Conservation (phyloP, 805 yeast species). For the Maudiozyma saulgeensis region DNA sequence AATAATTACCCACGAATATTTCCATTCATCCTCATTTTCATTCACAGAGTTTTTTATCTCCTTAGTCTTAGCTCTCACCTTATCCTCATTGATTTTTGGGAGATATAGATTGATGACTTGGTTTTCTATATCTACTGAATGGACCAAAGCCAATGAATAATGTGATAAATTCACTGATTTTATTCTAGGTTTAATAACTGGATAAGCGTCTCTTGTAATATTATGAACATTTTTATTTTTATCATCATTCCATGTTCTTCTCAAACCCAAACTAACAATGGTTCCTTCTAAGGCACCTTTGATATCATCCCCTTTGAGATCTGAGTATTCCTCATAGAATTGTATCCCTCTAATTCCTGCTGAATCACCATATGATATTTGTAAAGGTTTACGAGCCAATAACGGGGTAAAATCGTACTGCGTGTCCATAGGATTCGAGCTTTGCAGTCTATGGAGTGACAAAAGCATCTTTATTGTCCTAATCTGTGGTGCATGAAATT, state of each 20-base stretch:
- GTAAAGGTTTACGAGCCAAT: conserved; percentile 32
- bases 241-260: background rate
- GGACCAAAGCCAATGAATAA: conserved; percentile 44
- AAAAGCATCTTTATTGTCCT: conserved; percentile 42
- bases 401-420: conserved; percentile 38
- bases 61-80: conserved; percentile 4
- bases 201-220: conserved; percentile 7
- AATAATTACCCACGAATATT: conserved; percentile 35
- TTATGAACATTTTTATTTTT: too few species aligned
- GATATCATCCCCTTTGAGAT: conserved; percentile 28
- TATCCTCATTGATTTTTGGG: conserved; percentile 28
- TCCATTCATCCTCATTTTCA: conserved; percentile 6
- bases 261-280: conserved; percentile 26
- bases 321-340: conserved; percentile 27
- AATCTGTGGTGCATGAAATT: conserved; percentile 42
- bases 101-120: conserved; percentile 46
- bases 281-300: conserved; percentile 30
- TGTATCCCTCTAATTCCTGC: conserved; percentile 32
- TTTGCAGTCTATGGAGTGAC: conserved; percentile 40
- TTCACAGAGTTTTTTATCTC: background rate
- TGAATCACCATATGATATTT: conserved; percentile 29
- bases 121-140: conserved; percentile 42
- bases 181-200: conserved; percentile 11
- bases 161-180: conserved; percentile 6
- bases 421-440: background rate